Conservation (phyloP, 371 early-diverging fungal species). For the Blakeslea trispora region DNA sequence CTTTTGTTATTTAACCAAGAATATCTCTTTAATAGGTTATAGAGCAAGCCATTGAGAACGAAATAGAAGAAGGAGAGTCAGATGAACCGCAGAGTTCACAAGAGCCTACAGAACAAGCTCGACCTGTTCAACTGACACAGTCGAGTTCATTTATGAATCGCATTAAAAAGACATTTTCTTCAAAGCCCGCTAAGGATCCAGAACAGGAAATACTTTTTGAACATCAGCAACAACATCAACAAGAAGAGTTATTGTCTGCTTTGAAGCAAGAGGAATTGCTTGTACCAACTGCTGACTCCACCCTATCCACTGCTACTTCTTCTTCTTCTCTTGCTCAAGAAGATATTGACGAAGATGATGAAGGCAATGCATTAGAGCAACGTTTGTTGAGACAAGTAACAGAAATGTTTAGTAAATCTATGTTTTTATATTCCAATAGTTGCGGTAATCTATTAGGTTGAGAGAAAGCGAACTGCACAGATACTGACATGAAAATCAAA, state of each 20-base stretch:
- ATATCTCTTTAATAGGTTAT: not conserved
- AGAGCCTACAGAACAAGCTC: constrained; percentile 3
- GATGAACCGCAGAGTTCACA: constrained; percentile 2
- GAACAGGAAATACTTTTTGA: not conserved
- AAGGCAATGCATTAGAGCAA: constrained; percentile 52
- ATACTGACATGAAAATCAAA: constrained; percentile 8
- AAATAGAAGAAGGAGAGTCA: constrained; percentile 14
- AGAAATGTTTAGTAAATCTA: constrained; percentile 61
- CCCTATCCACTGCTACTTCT: constrained; percentile 11
- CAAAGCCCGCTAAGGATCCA: constrained; percentile 16
- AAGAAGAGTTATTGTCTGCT: constrained; percentile 2
- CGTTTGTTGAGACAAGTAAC: constrained; percentile 64
- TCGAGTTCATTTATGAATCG: constrained; percentile 32
- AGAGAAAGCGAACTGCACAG: not conserved
- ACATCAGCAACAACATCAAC: not conserved
- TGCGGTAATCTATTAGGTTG: constrained; percentile 42
- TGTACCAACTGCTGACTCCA: constrained; percentile 17
- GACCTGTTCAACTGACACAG: constrained; percentile 21
- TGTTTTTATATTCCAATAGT: constrained; percentile 66
- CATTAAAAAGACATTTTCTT: constrained; percentile 26
- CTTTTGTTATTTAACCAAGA: no score
- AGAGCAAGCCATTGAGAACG: constrained; percentile 3
- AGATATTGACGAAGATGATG: constrained; percentile 28
- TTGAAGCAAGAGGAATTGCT: constrained; percentile 12
- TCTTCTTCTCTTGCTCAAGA: constrained; percentile 16